Conservation (phyloP, 2,329 filamentous ascomycete genomes). For the Alternaria brassicicola region DNA sequence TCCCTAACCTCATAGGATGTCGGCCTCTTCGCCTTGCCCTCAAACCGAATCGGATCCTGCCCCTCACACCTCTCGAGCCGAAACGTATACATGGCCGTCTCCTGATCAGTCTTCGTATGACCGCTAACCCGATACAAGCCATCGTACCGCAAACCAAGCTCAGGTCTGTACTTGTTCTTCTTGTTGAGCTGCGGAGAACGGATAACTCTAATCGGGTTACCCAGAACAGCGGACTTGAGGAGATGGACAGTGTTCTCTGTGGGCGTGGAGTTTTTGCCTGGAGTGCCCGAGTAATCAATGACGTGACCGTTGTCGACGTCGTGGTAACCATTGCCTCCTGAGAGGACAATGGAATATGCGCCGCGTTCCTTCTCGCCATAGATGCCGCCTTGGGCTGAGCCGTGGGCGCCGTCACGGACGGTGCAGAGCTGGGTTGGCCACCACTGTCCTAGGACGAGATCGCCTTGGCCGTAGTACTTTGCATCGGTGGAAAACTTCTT, state of each 20-base stretch:
- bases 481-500: conserved; percentile 19
- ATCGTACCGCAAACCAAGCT: conserved; percentile 62
- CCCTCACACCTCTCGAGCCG: conserved; percentile 51
- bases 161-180: conserved; percentile 53
- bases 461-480: conserved; percentile 49
- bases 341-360: conserved; percentile 63
- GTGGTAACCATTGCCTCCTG: conserved; percentile 52
- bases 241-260: conserved; percentile 53
- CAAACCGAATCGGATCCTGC: conserved; percentile 57
- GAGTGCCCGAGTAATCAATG: conserved; percentile 61
- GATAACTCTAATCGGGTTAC: conserved; percentile 57
- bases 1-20: conserved; percentile 35
- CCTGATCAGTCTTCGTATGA: conserved; percentile 48
- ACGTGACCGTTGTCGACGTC: conserved; percentile 59
- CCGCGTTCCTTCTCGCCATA: conserved; percentile 54
- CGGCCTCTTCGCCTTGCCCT: conserved; percentile 53
- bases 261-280: conserved; percentile 36
- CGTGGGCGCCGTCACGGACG: conserved; percentile 62
- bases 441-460: conserved; percentile 59
- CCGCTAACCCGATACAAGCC: conserved; percentile 59
- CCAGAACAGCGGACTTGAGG: conserved; percentile 47
- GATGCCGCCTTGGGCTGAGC: conserved; percentile 55
- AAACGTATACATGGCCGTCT: conserved; percentile 57
- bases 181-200: conserved; percentile 51
- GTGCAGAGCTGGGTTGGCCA: conserved; percentile 60